Base-by-base conservation (phyloP, 2,329 filamentous ascomycete species). In the Zymoseptoria pseudotritici region DNA sequence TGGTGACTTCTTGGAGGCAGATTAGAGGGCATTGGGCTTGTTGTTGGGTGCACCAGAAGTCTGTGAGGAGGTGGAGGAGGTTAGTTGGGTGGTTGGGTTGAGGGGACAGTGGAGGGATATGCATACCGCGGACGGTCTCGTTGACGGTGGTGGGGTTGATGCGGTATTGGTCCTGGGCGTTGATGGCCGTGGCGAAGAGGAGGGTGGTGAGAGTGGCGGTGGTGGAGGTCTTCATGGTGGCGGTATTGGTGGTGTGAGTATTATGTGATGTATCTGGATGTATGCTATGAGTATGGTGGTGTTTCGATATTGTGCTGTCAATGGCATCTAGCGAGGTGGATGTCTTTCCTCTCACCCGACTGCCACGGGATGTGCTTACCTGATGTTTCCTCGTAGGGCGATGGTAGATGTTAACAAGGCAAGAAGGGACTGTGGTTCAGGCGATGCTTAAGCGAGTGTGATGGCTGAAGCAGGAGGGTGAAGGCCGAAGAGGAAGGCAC, bases 1-100 rank as follows among this genome's bases (percentile, higher is more conserved):
- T 71, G 61, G 72, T 81, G 70, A 65, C 78, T 73, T 69, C 80
- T 73, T 91, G 86, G 55, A 83, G 75, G 80, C 89, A 92, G 75
- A 92, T 89, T 26, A 86, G 75, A 11, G 87, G 88, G 76, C 89
- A 92, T 57, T 83, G 80, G 67, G 79, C 78, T 65, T 70, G 77
- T 75, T 91, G 84, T 65, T 80, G 79, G 24, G 73, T 61, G 74
- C 89, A 93, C 89, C 89, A 93, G 10, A 50, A 54, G 66, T 74
- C 59, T 65, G 57, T 36, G 17, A 31, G n/a, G 19, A 29, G 9
- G 20, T n/a, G 22, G 17, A 10, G 50, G 11, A 11, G 21, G 49
- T 59, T 56, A 73, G 72, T n/a, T 57, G 24, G 50, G 19, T 26
- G 17, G 11, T 50, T 7, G 21, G 19, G 13, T 6, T 21, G 56